A percentile compares a stretch with the other conserved stretches of the same genome.
phyloP scores from a whole-genome alignment of 768 basidiomycete species.

The Mycena epipterygia region DNA sequence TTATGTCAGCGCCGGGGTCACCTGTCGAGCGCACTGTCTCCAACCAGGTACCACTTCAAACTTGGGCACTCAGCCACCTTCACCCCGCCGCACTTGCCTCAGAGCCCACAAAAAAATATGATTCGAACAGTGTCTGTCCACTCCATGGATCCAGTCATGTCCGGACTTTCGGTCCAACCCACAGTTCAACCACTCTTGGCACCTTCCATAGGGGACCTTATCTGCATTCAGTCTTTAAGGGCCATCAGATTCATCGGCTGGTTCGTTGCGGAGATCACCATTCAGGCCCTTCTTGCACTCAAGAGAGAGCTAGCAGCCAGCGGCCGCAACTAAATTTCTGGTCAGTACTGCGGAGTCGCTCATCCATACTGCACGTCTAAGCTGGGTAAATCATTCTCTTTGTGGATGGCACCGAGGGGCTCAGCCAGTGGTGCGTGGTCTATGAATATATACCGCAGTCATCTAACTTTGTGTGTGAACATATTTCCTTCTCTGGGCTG shows the following conservation, averaged over 20 bases:
- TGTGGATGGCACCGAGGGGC: conserved; percentile 8
- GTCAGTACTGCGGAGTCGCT: background rate
- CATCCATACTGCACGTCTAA: background rate
- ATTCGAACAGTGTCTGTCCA: no score
- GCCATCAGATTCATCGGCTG: conserved; percentile 12
- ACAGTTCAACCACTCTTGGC: background rate
- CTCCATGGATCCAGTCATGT: no score
- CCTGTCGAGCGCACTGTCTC: background rate
- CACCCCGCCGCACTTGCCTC: no score
- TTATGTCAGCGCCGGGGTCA: conserved; percentile 12
- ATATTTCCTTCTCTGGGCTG: no score
- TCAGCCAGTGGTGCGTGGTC: background rate
- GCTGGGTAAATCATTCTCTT: conserved; percentile 16
- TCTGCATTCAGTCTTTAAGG: background rate
- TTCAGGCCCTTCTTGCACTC: background rate
- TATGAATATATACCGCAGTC: conserved; percentile 14
- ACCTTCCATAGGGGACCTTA: background rate
- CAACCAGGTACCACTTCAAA: no score
- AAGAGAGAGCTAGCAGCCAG: no score
- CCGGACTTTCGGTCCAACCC: background rate
- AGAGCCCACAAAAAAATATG: no score
- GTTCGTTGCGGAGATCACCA: background rate
- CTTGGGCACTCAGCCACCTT: no score
- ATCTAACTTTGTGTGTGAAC: background rate
- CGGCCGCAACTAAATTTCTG: background rate